Evolutionary conservation across 2,329 filamentous ascomycete genomes (phyloP).

Genomic region (Colletotrichum scovillei): DNA sequence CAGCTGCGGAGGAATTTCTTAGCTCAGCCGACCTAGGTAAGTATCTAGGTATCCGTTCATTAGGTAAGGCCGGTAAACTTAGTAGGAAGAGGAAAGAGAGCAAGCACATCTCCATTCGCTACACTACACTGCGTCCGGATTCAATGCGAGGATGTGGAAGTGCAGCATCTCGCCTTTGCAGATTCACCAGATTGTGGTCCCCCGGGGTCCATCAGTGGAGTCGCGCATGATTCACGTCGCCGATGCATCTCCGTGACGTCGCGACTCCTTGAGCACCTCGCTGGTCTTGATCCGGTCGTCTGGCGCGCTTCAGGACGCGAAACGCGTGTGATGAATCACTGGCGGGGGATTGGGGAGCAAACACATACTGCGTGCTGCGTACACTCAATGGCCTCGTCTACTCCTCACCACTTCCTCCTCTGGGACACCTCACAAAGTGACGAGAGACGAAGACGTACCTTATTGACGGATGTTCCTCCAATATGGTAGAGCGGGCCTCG

Average conservation of each 20-base stretch:
- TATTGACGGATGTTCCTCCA: background rate
- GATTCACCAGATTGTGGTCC: background rate
- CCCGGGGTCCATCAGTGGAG: conserved; percentile 23
- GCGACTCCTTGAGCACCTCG: conserved; percentile 24
- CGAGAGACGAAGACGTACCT: background rate
- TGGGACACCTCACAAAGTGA: background rate
- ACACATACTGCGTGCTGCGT: background rate
- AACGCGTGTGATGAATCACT: conserved; percentile 26
- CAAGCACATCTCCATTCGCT: too few species aligned
- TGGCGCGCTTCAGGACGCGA: conserved; percentile 31
- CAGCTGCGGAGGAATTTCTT: background rate
- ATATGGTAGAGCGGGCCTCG: background rate
- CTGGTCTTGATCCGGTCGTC: conserved; percentile 13
- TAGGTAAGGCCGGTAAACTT: background rate
- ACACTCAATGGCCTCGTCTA: conserved; percentile 6
- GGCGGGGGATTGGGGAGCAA: background rate
- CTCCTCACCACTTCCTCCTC: background rate
- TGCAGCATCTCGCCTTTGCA: conserved; percentile 16
- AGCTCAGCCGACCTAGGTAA: background rate
- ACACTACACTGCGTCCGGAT: too few species aligned
- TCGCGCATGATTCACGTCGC: conserved; percentile 30
- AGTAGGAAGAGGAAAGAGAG: background rate
- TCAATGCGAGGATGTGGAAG: background rate
- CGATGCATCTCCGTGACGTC: conserved; percentile 29
- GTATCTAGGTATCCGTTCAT: background rate